A percentile compares a stretch with the other conserved stretches of the same genome.
Conservation (phyloP, 2,329 filamentous ascomycete species). For the Zasmidium citrigriseum region DNA sequence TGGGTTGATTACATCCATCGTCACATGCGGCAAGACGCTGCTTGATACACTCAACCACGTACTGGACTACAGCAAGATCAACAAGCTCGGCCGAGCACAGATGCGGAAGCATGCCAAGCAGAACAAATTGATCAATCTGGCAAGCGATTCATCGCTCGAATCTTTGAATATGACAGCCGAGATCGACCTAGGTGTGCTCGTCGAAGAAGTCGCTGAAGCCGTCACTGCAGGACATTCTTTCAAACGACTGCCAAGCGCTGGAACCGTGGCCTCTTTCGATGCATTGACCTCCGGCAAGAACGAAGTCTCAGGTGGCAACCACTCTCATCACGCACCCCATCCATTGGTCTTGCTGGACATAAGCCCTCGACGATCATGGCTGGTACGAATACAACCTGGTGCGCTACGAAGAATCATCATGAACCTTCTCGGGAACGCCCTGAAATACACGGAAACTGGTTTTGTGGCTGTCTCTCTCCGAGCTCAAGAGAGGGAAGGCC, state of each 20-base stretch:
- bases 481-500: constrained; percentile 24
- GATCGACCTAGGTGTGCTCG: constrained; percentile 47
- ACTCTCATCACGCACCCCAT: too few species aligned
- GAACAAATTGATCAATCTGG: constrained; percentile 31
- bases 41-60: constrained; percentile 49
- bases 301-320: too few species aligned
- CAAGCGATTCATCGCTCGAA: constrained; percentile 25
- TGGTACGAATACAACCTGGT: constrained; percentile 47
- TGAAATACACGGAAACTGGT: constrained; percentile 50
- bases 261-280: constrained; percentile 6
- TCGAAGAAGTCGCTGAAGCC: constrained; percentile 58
- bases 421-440: constrained; percentile 50
- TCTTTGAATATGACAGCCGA: constrained; percentile 36
- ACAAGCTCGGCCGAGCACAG: constrained; percentile 34
- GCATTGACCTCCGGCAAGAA: constrained; percentile 4
- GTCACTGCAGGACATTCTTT: constrained; percentile 55
- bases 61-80: constrained; percentile 46
- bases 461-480: constrained; percentile 42
- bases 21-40: constrained; percentile 52
- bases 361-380: constrained; percentile 41
- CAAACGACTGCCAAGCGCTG: constrained; percentile 26
- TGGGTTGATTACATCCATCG: constrained; percentile 50
- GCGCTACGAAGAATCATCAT: constrained; percentile 49
- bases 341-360: constrained; percentile 47
- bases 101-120: constrained; percentile 28